Evolutionary conservation across 192 early-diverging fungal genomes (phyloP), one percentile per base, ranked within the genome.

Genomic region (Backusella westeae): DNA sequence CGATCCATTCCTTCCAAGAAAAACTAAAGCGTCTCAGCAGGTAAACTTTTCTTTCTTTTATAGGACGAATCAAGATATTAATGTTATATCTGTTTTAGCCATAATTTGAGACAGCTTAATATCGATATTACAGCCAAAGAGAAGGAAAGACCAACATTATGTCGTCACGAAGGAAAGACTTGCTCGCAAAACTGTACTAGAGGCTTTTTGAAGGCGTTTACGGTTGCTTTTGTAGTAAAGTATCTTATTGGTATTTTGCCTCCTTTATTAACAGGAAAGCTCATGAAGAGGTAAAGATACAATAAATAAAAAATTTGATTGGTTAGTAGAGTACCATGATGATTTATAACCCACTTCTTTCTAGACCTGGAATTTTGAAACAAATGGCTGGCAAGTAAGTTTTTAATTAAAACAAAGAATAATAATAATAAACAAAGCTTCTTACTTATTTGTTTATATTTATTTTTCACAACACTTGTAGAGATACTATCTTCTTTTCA

Each of bases 401-500:
- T 53, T 39, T 39, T 39, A 39, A 39, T 39, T 39, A 39, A 39
- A 39, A 21, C 17, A 53, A 53, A 52, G 19, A 52, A 52, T 15
- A n/a, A 56, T 21, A 21, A 53, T 2, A 23, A 53, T 29, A 29
- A 29, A 29, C 1, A 56, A 6, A 6, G n/a, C 6, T 21, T 56
- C 7, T 56, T 21, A 56, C 52, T 21, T 56, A n/a, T 56, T 56
- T 56, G 21, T 21, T 56, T 21, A 56, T 56, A 21, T 17, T 49
- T 49, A 49, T 49, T 49, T 46, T 23, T 35, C 21, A n/a, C 19
- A 49, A 49, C 46, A 7, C 14, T 41, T 52, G 12, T 71, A 83
- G 87, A 59, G 92, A 93, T 78, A 93, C 90, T 0, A 44, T 80
- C 12, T 82, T 82, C n/a, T 91, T 93, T 82, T 90, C 92, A 14